Evolutionary conservation across 768 basidiomycete genomes (phyloP), one percentile per base, ranked within the genome.

Genomic region (Phaffia australis): DNA sequence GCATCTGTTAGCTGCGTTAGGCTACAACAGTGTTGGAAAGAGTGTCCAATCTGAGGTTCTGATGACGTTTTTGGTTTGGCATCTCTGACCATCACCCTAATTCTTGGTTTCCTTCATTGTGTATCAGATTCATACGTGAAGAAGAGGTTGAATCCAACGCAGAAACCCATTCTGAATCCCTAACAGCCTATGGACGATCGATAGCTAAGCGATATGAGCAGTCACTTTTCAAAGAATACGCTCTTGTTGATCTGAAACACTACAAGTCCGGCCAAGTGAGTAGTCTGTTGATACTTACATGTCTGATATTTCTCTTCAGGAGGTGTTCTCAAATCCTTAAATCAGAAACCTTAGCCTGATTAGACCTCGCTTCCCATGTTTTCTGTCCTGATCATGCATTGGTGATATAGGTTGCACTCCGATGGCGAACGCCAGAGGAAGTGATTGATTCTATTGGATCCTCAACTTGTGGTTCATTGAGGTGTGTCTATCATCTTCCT

Each of bases 401-500:
- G 15, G 23, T 67, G 27, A 30, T 69, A 27, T 69, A 92, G 86
- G 87, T 98, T 74, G 84, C 91, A 0, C 81, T 98, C 5, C 85
- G 94, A 18, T 98, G 94, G 94, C 81, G 94, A 46, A 92, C 92
- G 0, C 92, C 95, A 73, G 79, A 81, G 1, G 94, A 98, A 76
- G 92, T 97, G 18, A 78, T 98, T 2, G 82, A 83, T 0, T 88
- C 88, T 27, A 82, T 84, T 2, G 94, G 92, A 2, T 89, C 95
- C 75, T 82, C 83, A 3, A 88, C 89, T 0, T 98, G 94, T 72
- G 93, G 83, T 0, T 93, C 93, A 70, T 83, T 89, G 25, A 87
- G 92, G 27, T 98, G 94, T 73, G 77, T 80, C 59, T 81, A 81
- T 70, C 87, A 92, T 69, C 77, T 80, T 59, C 74, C 78, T 0